These are phyloP conservation scores for Rhodotorula taiwanensis DNA, from an alignment of 768 basidiomycete species.

Conservation along the genomic window DNA sequence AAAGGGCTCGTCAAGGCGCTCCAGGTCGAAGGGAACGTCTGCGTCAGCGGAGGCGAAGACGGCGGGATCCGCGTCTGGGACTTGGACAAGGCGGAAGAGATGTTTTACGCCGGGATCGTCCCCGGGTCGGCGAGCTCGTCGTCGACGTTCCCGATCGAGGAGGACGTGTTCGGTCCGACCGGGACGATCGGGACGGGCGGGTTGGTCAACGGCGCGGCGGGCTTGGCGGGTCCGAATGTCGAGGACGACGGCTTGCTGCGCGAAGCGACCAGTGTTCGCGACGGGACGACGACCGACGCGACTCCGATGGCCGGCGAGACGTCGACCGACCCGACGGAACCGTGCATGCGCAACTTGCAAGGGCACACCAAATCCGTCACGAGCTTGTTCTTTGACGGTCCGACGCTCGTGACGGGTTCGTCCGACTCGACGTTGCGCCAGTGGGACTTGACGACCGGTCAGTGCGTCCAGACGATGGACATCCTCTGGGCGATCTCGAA, in stretches of 20 bases:
- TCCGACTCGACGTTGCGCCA: constrained; percentile 97
- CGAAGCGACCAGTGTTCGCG: constrained; percentile 6
- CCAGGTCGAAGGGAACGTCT: constrained; percentile 86
- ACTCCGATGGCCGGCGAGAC: constrained; percentile 44
- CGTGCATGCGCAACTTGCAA: constrained; percentile 69
- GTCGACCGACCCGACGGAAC: constrained; percentile 51
- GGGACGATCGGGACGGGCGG: background rate
- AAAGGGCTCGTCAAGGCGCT: constrained; percentile 64
- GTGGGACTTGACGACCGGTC: constrained; percentile 94
- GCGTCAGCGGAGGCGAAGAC: constrained; percentile 84
- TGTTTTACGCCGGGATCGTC: constrained; percentile 10
- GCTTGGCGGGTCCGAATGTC: background rate
- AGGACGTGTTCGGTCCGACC: constrained; percentile 33
- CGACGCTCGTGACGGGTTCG: constrained; percentile 88
- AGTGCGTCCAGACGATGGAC: constrained; percentile 99
- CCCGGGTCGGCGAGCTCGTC: background rate
- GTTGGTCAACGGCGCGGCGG: constrained; percentile 4
- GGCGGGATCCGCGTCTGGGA: constrained; percentile 85
- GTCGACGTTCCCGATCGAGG: constrained; percentile 9
- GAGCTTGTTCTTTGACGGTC: constrained; percentile 88
- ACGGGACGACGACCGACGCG: constrained; percentile 37
- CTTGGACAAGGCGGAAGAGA: constrained; percentile 54
- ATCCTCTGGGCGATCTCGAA: constrained; percentile 99
- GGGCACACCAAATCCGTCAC: constrained; percentile 92
- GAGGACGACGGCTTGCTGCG: constrained; percentile 32